Percentiles rank a stretch among this genome's conserved stretches.
These are phyloP conservation scores for Tephrocybe sp. DNA, from an alignment of 768 basidiomycete genomes.

Conservation along the genomic window DNA sequence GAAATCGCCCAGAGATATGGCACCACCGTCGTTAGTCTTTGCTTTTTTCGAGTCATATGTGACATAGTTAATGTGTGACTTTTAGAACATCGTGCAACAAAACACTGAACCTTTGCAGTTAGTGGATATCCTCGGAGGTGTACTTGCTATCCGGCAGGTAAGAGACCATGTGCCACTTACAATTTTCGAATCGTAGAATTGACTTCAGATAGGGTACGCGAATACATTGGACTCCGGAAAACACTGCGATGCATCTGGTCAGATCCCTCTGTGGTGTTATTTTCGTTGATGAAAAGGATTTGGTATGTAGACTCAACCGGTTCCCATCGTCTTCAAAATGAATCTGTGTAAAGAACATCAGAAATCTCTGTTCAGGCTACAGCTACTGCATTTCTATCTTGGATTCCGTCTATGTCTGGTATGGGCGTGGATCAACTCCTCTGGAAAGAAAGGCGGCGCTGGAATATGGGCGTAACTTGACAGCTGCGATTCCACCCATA, in stretches of 20 bases:
- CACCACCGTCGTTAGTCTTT: conserved; percentile 54
- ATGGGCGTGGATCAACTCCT: conserved; percentile 66
- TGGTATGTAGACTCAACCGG: conserved; percentile 40
- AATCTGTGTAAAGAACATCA: conserved; percentile 41
- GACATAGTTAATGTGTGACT: neutral
- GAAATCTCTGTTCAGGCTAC: conserved; percentile 80
- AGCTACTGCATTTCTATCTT: conserved; percentile 76
- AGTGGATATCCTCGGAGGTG: conserved; percentile 63
- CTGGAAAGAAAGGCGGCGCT: conserved; percentile 61
- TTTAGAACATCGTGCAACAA: conserved; percentile 50
- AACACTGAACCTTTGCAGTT: conserved; percentile 62
- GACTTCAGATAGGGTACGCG: conserved; percentile 53
- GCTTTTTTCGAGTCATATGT: neutral
- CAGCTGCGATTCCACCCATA: conserved; percentile 35
- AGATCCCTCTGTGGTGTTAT: conserved; percentile 48
- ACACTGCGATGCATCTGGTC: conserved; percentile 79
- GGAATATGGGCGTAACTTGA: conserved; percentile 53
- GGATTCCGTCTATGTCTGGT: conserved; percentile 75
- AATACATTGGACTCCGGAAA: conserved; percentile 73
- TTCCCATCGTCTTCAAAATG: conserved; percentile 3
- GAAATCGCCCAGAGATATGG: conserved; percentile 76
- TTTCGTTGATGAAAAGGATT: conserved; percentile 69
- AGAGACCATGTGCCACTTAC: conserved; percentile 4
- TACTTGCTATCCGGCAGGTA: conserved; percentile 75
- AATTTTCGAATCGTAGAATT: neutral